A percentile compares a stretch with the other conserved stretches of the same genome.
Evolutionary conservation across 257 asterid genomes (phyloP).

Genomic region (Anisodus tanguticus): DNA sequence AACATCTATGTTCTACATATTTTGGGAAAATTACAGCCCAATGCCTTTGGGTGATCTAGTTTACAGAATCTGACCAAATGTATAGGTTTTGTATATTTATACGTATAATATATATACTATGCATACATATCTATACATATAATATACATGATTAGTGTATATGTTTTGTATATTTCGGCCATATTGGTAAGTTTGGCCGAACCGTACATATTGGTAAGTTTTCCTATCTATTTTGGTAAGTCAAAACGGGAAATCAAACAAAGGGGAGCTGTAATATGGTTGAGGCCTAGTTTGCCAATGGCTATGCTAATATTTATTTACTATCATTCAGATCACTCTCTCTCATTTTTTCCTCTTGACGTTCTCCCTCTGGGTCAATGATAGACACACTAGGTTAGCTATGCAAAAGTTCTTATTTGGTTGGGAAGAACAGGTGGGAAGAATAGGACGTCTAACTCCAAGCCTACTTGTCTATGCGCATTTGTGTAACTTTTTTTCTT

Average conservation of each 20-base stretch:
- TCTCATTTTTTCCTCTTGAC: background rate
- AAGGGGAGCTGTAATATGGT: background rate
- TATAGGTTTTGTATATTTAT: too few relatives aligned
- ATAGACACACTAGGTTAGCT: background rate
- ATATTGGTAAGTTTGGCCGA: too few relatives aligned
- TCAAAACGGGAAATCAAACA: background rate
- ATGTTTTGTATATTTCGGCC: too few relatives aligned
- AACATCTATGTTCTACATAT: background rate
- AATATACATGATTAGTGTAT: too few relatives aligned
- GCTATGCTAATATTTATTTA: background rate
- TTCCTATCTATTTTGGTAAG: background rate
- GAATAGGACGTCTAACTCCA: background rate
- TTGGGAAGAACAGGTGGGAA: background rate
- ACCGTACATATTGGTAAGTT: too few relatives aligned
- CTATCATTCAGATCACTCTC: background rate
- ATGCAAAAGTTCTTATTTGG: background rate
- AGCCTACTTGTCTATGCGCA: background rate
- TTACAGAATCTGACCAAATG: too few relatives aligned
- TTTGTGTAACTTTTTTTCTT: background rate
- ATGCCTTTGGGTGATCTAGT: too few relatives aligned
- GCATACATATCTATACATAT: too few relatives aligned
- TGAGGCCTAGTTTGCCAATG: slow-evolving; percentile 18
- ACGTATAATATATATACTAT: too few relatives aligned
- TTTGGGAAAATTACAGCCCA: too few relatives aligned
- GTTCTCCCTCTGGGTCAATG: background rate